phyloP scores from a whole-genome alignment of 169 alveolate species.

The Plasmodium fragile region DNA sequence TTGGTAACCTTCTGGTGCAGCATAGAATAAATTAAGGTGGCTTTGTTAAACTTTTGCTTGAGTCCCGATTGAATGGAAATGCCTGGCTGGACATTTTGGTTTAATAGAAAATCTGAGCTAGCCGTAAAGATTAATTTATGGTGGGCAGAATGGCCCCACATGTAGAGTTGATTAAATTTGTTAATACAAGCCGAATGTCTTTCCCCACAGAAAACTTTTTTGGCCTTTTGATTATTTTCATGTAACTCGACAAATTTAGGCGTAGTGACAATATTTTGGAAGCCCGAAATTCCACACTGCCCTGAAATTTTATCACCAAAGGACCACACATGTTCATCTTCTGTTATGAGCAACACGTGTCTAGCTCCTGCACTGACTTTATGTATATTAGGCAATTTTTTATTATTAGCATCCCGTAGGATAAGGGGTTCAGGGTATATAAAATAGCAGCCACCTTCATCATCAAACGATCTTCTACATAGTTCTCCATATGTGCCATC shows the following conservation, averaged over 20 bases:
- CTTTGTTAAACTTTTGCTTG: constrained; percentile 77
- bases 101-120: constrained; percentile 81
- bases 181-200: constrained; percentile 89
- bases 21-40: constrained; percentile 83
- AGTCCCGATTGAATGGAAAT: constrained; percentile 88
- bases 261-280: constrained; percentile 78
- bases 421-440: constrained; percentile 77
- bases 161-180: constrained; percentile 84
- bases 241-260: constrained; percentile 78
- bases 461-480: constrained; percentile 32
- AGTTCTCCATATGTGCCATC: constrained; percentile 88
- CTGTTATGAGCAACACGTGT: constrained; percentile 86
- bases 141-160: constrained; percentile 92
- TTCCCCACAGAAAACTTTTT: constrained; percentile 83
- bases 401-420: constrained; percentile 77
- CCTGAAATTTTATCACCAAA: constrained; percentile 89
- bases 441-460: constrained; percentile 68
- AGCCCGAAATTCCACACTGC: constrained; percentile 87
- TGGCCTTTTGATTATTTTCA: constrained; percentile 79
- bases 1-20: constrained; percentile 85
- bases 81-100: constrained; percentile 88
- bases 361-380: constrained; percentile 87
- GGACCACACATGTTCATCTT: constrained; percentile 82
- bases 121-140: constrained; percentile 90
- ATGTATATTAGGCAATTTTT: constrained; percentile 53